phyloP scores from a whole-genome alignment of 345 rosid species.

The Rhodomyrtus tomentosa region DNA sequence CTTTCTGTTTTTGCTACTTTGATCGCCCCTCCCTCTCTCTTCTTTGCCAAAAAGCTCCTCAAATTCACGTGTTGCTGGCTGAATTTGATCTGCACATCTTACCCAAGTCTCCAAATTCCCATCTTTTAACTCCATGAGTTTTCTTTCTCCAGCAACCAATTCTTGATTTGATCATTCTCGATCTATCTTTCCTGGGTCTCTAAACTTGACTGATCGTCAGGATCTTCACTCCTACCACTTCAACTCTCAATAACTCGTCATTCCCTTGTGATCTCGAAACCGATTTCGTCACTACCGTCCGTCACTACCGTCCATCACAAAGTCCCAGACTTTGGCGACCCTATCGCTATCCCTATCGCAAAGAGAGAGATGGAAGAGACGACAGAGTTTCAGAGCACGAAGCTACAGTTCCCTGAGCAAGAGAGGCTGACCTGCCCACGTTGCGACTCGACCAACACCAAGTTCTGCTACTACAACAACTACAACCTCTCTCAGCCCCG shows the following conservation, averaged over 20 bases:
- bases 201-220: not conserved
- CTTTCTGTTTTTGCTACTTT: not conserved
- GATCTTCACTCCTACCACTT: not conserved
- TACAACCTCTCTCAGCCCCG: constrained; percentile 46
- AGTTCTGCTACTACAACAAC: constrained; percentile 95
- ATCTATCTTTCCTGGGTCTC: not conserved
- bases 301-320: not conserved
- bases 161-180: not conserved
- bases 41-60: not conserved
- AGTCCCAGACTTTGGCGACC: not conserved
- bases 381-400: constrained; percentile 16
- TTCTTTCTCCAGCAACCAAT: not conserved
- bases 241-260: not conserved
- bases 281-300: not conserved
- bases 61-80: not conserved
- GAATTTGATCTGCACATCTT: not conserved
- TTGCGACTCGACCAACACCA: constrained; percentile 44
- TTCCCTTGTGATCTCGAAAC: not conserved
- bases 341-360: not conserved
- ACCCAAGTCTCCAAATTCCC: not conserved
- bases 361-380: constrained; percentile 6
- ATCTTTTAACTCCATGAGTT: not conserved
- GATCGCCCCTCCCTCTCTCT: not conserved
- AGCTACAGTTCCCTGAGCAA: constrained; percentile 62
- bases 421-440: constrained; percentile 39